Percentiles rank a stretch among this genome's conserved stretches.
These are phyloP conservation scores for Suhomyces emberorum DNA, from an alignment of 805 yeast genomes.

Conservation along the genomic window DNA sequence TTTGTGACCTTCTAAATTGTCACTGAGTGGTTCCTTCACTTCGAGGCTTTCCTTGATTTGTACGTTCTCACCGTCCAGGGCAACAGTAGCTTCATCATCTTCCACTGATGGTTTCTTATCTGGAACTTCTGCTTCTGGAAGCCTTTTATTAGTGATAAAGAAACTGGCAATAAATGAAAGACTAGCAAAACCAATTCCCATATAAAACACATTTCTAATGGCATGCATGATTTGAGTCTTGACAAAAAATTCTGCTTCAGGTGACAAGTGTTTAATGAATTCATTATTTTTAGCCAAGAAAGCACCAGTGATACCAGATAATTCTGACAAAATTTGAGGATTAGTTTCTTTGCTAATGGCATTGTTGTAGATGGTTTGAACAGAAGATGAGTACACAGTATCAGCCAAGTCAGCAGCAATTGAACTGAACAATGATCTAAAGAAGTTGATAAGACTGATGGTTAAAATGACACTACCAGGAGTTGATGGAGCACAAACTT, in stretches of 20 bases:
- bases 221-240: slow-evolving; percentile 34
- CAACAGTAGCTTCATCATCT: background rate
- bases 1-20: too few species aligned
- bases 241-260: slow-evolving; percentile 22
- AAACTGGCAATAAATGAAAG: slow-evolving; percentile 27
- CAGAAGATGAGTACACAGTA: slow-evolving; percentile 31
- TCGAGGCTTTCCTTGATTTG: too few species aligned
- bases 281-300: slow-evolving; percentile 14
- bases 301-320: slow-evolving; percentile 13
- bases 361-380: slow-evolving; percentile 12
- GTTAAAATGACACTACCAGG: slow-evolving; percentile 48
- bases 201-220: slow-evolving; percentile 39
- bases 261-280: slow-evolving; percentile 14
- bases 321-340: slow-evolving; percentile 15
- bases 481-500: slow-evolving; percentile 48
- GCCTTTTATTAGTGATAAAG: slow-evolving; percentile 38
- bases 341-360: slow-evolving; percentile 7
- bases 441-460: slow-evolving; percentile 43
- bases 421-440: slow-evolving; percentile 46
- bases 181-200: slow-evolving; percentile 34
- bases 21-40: too few species aligned
- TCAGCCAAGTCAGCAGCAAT: slow-evolving; percentile 42
- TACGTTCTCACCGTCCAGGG: too few species aligned
- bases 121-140: slow-evolving; percentile 33
- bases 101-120: background rate